Evolutionary conservation across 2,329 filamentous ascomycete genomes (phyloP).

Genomic region (Drechslerella coelobrocha): DNA sequence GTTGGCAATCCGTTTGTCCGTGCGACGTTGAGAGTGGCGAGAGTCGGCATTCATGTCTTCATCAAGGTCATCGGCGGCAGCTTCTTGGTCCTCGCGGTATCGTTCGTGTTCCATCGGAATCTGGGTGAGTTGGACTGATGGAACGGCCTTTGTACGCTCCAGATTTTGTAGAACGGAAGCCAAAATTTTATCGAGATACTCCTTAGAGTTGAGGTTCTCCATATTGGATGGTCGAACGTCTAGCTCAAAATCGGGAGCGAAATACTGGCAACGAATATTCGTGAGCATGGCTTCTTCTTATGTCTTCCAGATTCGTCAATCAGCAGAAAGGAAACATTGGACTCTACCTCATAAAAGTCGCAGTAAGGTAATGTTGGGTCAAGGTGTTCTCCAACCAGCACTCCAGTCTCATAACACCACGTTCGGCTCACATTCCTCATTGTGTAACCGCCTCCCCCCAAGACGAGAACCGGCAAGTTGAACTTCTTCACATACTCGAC

Average conservation of each 20-base stretch:
- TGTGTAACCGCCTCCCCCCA: slow-evolving; percentile 95
- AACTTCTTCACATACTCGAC: slow-evolving; percentile 86
- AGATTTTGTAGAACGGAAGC: slow-evolving; percentile 71
- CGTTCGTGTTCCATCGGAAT: slow-evolving; percentile 67
- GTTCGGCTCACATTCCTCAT: slow-evolving; percentile 94
- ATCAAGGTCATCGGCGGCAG: slow-evolving; percentile 69
- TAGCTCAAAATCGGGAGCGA: slow-evolving; percentile 73
- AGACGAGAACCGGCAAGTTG: slow-evolving; percentile 80
- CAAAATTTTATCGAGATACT: slow-evolving; percentile 73
- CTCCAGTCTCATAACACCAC: slow-evolving; percentile 92
- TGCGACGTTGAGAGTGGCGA: slow-evolving; percentile 67
- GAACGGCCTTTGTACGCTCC: slow-evolving; percentile 68
- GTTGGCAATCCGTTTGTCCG: slow-evolving; percentile 68
- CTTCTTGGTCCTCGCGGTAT: slow-evolving; percentile 67
- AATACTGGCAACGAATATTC: slow-evolving; percentile 62
- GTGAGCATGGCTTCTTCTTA: slow-evolving; percentile 37
- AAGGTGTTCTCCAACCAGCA: slow-evolving; percentile 68
- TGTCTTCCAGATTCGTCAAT: neutral
- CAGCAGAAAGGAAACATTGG: neutral
- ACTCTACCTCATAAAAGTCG: slow-evolving; percentile 71
- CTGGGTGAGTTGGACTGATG: slow-evolving; percentile 70
- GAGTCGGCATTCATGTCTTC: slow-evolving; percentile 68
- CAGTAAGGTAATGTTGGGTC: slow-evolving; percentile 71
- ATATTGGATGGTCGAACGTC: slow-evolving; percentile 74
- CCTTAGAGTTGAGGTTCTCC: slow-evolving; percentile 73